Evolutionary conservation across 441 rosid species (phyloP), one percentile per base, ranked within the genome.

Genomic region (Melastoma candidum): DNA sequence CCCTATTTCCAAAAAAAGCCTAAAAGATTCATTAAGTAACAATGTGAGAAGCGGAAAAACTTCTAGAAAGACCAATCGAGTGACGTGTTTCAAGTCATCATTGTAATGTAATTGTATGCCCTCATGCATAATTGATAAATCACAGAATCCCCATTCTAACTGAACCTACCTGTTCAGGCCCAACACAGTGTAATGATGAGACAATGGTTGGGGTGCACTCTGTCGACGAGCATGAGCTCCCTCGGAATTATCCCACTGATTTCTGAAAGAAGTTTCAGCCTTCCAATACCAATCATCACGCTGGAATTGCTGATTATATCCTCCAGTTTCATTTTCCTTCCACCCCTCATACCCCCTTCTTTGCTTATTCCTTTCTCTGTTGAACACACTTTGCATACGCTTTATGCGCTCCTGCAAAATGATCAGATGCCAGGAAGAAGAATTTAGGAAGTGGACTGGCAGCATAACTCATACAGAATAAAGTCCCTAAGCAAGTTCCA

Each of bases 241-340:
- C 64, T 79, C 73, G 68, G 62, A 69, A 68, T 77, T 78, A 53
- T 79, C 79, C 57, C 74, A 73, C 54, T 76, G 88, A 66, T 82
- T 75, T 70, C 73, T 77, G 71, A 56, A 78, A 12, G 95, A 75
- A 46, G 85, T 41, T 39, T 92, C 84, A 7, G 86, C 63, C 57
- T 93, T 88, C 97, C 97, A 88, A 70, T 93, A 86, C 98, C 98
- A 88, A 77, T 93, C 97, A 65, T 93, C 87, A 45, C 92, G 82
- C 80, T 92, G 98, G 67, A 73, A 85, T 52, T 85, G 85, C 57
- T 92, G 95, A 75, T 81, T 80, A 78, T 83, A 76, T 17, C 81
- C 77, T 68, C 76, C 77, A n/a, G 75, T 53, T 49, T 71, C 87
- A 75, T 66, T 73, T 67, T 84, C 90, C 72, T 57, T 81, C 98